Evolutionary conservation across 305 asterid species (phyloP).

Genomic region (Solanum hybrid): DNA sequence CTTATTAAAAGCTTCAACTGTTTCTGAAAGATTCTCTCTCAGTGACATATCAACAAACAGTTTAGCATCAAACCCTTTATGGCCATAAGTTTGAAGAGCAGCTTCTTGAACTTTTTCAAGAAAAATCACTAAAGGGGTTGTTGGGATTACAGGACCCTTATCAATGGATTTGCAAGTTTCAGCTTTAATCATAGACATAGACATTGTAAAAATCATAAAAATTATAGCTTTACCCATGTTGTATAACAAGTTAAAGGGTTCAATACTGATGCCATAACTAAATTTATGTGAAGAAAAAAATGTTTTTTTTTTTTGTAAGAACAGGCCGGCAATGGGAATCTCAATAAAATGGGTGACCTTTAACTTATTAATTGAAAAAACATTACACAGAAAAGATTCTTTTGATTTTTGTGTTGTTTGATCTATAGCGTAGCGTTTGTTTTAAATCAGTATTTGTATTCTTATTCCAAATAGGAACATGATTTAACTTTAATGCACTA

Average conservation of each 20-base stretch:
- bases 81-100: conserved; percentile 47
- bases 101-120: conserved; percentile 48
- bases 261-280: background rate
- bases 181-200: background rate
- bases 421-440: background rate
- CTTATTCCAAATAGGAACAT: background rate
- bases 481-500: background rate
- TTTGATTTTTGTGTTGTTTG: background rate
- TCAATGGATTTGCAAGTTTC: background rate
- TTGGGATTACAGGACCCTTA: conserved; percentile 39
- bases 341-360: background rate
- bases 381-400: background rate
- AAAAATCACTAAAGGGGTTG: conserved; percentile 46
- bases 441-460: background rate
- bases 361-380: background rate
- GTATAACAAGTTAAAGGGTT: background rate
- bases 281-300: background rate
- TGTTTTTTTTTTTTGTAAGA: background rate
- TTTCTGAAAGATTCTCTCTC: conserved; percentile 28
- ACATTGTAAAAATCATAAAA: background rate
- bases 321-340: background rate
- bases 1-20: conserved; percentile 29
- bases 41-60: conserved; percentile 63
- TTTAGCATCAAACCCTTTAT: conserved; percentile 56
- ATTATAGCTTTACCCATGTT: background rate